These are phyloP conservation scores for Lactarius pseudohatsudake DNA, from an alignment of 768 basidiomycete species.

Conservation along the genomic window DNA sequence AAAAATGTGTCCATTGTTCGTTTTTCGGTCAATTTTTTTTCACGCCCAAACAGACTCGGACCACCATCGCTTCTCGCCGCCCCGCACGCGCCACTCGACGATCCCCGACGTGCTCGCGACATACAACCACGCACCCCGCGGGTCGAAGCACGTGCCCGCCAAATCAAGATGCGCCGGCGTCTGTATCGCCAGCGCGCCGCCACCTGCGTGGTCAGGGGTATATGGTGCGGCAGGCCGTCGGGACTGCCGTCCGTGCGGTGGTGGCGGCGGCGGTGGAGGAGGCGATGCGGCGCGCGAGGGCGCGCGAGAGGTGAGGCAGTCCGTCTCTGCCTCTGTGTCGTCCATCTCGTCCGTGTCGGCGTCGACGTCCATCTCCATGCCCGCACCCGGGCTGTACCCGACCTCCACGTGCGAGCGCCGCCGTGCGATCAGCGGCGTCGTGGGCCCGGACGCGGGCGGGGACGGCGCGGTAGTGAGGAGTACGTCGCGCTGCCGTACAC, in stretches of 20 bases:
- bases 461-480: slow-evolving; percentile 4
- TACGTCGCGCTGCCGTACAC: slow-evolving; percentile 19
- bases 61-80: slow-evolving; percentile 76
- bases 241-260: slow-evolving; percentile 36
- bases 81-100: slow-evolving; percentile 75
- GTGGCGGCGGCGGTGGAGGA: slow-evolving; percentile 35
- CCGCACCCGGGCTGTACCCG: slow-evolving; percentile 28
- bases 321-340: slow-evolving; percentile 45
- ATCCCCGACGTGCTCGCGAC: slow-evolving; percentile 64
- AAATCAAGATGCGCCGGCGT: slow-evolving; percentile 48
- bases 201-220: not conserved
- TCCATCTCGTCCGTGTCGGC: slow-evolving; percentile 36
- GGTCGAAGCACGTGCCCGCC: slow-evolving; percentile 75
- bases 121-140: slow-evolving; percentile 63
- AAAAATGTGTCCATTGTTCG: not conserved
- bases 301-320: slow-evolving; percentile 52
- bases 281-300: slow-evolving; percentile 47
- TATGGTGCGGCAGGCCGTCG: slow-evolving; percentile 4
- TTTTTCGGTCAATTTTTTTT: slow-evolving; percentile 1
- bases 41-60: slow-evolving; percentile 48
- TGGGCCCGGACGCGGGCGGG: not conserved
- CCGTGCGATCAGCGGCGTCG: slow-evolving; percentile 6
- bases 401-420: slow-evolving; percentile 7
- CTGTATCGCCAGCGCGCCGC: slow-evolving; percentile 16
- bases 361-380: slow-evolving; percentile 34